Conservation (phyloP, 2,329 filamentous ascomycete genomes). For the Pleoardoris graminearum region DNA sequence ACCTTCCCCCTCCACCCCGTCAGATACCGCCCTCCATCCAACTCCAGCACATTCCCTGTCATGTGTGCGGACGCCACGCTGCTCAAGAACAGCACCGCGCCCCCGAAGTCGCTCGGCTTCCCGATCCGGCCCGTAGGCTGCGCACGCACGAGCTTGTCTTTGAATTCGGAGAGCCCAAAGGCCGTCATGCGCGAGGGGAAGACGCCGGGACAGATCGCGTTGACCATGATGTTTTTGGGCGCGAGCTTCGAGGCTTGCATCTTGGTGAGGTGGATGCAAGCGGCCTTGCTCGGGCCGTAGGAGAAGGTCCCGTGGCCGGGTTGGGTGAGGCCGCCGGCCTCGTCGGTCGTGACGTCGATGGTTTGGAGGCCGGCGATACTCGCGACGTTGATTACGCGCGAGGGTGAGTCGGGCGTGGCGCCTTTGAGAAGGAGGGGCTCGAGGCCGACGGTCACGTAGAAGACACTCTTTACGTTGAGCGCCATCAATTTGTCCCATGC, state of each 20-base stretch:
- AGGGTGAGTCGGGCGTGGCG: conserved; percentile 48
- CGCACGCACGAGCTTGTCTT: conserved; percentile 51
- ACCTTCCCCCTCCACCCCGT: conserved; percentile 48
- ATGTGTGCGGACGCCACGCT: conserved; percentile 44
- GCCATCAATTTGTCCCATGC: conserved; percentile 62
- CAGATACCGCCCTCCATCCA: conserved; percentile 52
- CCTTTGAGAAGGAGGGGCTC: conserved; percentile 54
- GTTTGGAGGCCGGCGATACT: conserved; percentile 53
- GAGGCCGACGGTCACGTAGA: conserved; percentile 52
- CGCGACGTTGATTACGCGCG: conserved; percentile 58
- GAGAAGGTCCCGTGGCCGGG: conserved; percentile 56
- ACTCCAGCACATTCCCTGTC: conserved; percentile 53
- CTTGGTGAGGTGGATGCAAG: conserved; percentile 57
- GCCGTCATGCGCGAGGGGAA: conserved; percentile 60
- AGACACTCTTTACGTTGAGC: conserved; percentile 59
- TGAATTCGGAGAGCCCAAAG: conserved; percentile 56
- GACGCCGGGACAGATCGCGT: conserved; percentile 49
- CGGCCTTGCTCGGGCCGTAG: conserved; percentile 57
- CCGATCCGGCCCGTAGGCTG: conserved; percentile 54
- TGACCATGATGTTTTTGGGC: conserved; percentile 57
- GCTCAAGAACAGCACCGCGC: conserved; percentile 51
- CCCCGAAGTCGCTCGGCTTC: conserved; percentile 54
- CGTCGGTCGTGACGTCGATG: conserved; percentile 50
- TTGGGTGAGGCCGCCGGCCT: conserved; percentile 56
- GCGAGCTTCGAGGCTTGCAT: conserved; percentile 57